Conservation (phyloP, 169 alveolate genomes). For the Pseudocohnilembus persalinus region DNA sequence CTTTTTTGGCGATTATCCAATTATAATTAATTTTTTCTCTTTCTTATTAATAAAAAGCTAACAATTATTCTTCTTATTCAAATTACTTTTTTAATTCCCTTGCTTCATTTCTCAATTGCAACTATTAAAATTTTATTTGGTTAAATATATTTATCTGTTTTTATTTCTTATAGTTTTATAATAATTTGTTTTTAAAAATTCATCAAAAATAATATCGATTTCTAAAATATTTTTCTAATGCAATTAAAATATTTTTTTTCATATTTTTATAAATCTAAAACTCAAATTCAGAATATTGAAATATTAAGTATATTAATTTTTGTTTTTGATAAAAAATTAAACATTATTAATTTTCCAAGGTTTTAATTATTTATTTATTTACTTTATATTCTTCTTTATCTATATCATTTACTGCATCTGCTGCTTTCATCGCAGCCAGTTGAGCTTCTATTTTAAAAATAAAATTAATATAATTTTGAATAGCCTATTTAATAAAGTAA, state of each 20-base stretch:
- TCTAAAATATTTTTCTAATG: too few species aligned
- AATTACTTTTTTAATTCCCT: constrained; percentile 65
- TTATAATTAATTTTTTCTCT: constrained; percentile 89
- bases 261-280: too few species aligned
- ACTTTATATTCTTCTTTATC: constrained; percentile 74
- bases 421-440: constrained; percentile 64
- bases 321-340: background rate
- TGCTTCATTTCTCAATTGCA: constrained; percentile 56
- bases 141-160: background rate
- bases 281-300: too few species aligned
- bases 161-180: background rate
- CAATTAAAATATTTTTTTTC: too few species aligned
- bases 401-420: constrained; percentile 69
- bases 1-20: constrained; percentile 90
- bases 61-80: constrained; percentile 83
- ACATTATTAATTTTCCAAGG: background rate
- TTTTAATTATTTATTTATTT: background rate
- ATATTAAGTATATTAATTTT: background rate
- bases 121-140: constrained; percentile 21
- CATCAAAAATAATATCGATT: too few species aligned
- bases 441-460: constrained; percentile 55
- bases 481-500: too few species aligned
- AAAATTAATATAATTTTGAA: too few species aligned
- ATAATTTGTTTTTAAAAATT: too few species aligned
- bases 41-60: constrained; percentile 84